Percentiles rank a stretch among this genome's conserved stretches.
These are phyloP conservation scores for Eucalyptus marginata DNA, from an alignment of 345 rosid species.

Conservation along the genomic window DNA sequence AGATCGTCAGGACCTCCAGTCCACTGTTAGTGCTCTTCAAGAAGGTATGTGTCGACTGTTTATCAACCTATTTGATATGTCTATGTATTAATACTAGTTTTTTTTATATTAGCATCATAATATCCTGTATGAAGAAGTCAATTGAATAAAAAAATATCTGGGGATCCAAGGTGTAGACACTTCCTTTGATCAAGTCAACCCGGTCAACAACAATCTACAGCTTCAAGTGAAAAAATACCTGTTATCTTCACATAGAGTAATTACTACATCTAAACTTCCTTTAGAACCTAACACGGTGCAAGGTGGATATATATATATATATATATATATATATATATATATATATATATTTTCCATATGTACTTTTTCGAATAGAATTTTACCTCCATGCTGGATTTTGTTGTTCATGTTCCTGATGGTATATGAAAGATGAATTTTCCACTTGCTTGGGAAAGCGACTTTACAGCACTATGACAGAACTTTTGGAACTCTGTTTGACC, in stretches of 20 bases:
- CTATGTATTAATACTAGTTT: neutral
- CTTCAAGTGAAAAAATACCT: neutral
- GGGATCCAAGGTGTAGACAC: neutral
- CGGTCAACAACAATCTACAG: neutral
- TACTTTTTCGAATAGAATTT: neutral
- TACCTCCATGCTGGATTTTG: neutral
- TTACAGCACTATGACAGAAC: neutral
- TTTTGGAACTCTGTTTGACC: neutral
- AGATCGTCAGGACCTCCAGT: constrained; percentile 82
- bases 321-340: neutral
- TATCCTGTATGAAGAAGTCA: neutral
- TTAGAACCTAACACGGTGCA: neutral
- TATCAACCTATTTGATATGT: neutral
- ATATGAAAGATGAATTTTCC: neutral
- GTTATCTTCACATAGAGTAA: neutral
- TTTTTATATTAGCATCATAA: neutral
- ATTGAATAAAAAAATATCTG: neutral
- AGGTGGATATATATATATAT: neutral
- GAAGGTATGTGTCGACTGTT: constrained; percentile 41
- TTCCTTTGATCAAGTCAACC: neutral
- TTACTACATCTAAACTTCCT: neutral
- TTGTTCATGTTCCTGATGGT: neutral
- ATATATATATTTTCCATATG: neutral
- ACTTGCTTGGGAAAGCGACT: neutral
- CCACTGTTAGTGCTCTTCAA: constrained; percentile 79